These are phyloP conservation scores for Dipteronia dyeriana DNA, from an alignment of 345 rosid genomes.

Conservation along the genomic window DNA sequence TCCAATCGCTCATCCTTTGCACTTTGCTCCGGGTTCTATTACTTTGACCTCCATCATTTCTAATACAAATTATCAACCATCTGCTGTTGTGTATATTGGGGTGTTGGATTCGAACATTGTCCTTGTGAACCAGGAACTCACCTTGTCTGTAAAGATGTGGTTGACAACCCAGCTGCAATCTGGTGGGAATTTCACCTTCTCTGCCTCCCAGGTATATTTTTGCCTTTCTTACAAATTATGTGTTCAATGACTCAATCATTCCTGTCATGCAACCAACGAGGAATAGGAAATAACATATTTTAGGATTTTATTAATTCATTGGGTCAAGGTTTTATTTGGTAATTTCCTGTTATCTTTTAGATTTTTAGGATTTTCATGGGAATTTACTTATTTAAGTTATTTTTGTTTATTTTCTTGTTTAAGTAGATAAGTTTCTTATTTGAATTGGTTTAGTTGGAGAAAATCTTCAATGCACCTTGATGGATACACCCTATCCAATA, in stretches of 20 bases:
- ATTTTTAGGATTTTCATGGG: background rate
- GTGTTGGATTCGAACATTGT: conserved; percentile 76
- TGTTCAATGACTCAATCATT: background rate
- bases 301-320: too few species aligned
- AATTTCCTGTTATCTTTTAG: background rate
- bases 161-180: conserved; percentile 89
- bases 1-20: conserved; percentile 92
- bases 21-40: conserved; percentile 90
- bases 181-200: conserved; percentile 94
- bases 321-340: background rate
- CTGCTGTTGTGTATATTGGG: conserved; percentile 73
- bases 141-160: conserved; percentile 92
- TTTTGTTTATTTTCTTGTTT: background rate
- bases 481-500: too few species aligned
- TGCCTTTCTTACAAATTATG: background rate
- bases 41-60: conserved; percentile 72
- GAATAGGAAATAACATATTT: background rate
- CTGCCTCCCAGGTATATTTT: conserved; percentile 74
- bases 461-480: background rate
- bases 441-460: background rate
- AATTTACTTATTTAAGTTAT: background rate
- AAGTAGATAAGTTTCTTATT: background rate
- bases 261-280: background rate
- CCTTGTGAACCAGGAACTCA: conserved; percentile 82
- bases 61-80: conserved; percentile 55